A percentile compares a stretch with the other conserved stretches of the same genome.
Conservation (phyloP, 768 basidiomycete species). For the Paxillus ammoniavirescens region DNA sequence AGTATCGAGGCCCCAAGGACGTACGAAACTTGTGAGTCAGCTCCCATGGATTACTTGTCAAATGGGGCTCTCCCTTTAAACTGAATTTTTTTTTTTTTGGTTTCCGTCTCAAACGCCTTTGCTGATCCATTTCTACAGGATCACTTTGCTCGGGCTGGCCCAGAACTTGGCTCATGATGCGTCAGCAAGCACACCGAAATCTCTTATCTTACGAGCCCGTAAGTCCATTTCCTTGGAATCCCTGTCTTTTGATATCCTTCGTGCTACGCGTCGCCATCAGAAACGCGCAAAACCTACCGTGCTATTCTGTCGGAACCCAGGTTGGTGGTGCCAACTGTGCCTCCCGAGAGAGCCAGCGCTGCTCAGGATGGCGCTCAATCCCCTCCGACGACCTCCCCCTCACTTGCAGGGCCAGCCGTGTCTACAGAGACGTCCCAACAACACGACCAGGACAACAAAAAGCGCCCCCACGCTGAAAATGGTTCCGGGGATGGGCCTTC, state of each 20-base stretch:
- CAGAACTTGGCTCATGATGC: constrained; percentile 69
- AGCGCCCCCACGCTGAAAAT: constrained; percentile 11
- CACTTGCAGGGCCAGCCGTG: background rate
- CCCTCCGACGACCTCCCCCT: background rate
- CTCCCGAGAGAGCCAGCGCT: background rate
- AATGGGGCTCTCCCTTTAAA: background rate
- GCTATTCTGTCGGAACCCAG: constrained; percentile 76
- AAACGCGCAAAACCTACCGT: constrained; percentile 79
- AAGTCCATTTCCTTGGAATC: constrained; percentile 25
- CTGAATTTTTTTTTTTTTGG: no score
- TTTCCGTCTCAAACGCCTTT: background rate
- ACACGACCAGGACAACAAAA: constrained; percentile 3
- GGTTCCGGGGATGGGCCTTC: background rate
- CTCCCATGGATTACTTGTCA: background rate
- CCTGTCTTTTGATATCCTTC: background rate
- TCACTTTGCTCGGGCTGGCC: constrained; percentile 63
- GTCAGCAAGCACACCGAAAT: constrained; percentile 58
- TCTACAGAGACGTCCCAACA: background rate
- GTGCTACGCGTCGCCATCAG: constrained; percentile 33
- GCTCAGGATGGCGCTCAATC: background rate
- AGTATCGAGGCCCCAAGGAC: constrained; percentile 71
- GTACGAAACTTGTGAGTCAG: constrained; percentile 68
- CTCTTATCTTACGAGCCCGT: constrained; percentile 73
- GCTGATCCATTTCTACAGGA: constrained; percentile 37
- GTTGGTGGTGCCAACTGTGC: constrained; percentile 49